These are phyloP conservation scores for Pleurotus citrinopileatus DNA, from an alignment of 768 basidiomycete species.

Conservation along the genomic window DNA sequence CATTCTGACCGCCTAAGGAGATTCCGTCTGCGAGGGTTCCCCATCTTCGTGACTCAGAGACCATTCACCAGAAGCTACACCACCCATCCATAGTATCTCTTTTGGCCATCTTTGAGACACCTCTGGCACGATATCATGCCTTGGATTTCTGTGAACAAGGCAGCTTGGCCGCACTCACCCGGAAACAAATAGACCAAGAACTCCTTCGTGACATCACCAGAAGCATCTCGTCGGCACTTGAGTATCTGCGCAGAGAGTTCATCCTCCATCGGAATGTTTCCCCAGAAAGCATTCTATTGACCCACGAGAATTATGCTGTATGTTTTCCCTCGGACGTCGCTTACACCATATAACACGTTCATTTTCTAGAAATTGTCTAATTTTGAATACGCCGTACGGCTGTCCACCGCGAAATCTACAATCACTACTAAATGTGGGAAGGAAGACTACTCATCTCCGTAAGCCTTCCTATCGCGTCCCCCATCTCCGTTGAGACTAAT, in stretches of 20 bases:
- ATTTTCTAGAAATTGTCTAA: conserved; percentile 40
- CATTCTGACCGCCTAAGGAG: background rate
- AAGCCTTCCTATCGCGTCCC: conserved; percentile 13
- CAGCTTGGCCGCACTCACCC: conserved; percentile 25
- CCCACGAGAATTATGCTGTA: conserved; percentile 37
- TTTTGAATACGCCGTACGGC: conserved; percentile 33
- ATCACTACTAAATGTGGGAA: conserved; percentile 17
- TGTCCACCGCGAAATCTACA: conserved; percentile 21
- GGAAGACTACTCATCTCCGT: conserved; percentile 40
- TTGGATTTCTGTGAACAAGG: conserved; percentile 46
- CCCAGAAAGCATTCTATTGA: conserved; percentile 36
- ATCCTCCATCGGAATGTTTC: conserved; percentile 44
- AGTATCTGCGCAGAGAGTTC: conserved; percentile 37
- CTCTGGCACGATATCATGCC: conserved; percentile 31
- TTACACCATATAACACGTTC: background rate
- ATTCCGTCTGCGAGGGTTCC: conserved; percentile 10
- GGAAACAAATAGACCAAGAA: conserved; percentile 28
- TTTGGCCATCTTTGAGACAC: conserved; percentile 35
- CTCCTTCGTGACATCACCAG: conserved; percentile 33
- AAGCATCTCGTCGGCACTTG: conserved; percentile 37
- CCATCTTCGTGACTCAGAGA: conserved; percentile 13
- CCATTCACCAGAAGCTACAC: conserved; percentile 38
- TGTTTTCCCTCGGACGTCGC: conserved; percentile 14
- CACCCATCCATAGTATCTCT: conserved; percentile 50
- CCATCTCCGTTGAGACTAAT: background rate